Base-by-base conservation (phyloP, 2,329 filamentous ascomycete species). In the Fusarium oxysporum region DNA sequence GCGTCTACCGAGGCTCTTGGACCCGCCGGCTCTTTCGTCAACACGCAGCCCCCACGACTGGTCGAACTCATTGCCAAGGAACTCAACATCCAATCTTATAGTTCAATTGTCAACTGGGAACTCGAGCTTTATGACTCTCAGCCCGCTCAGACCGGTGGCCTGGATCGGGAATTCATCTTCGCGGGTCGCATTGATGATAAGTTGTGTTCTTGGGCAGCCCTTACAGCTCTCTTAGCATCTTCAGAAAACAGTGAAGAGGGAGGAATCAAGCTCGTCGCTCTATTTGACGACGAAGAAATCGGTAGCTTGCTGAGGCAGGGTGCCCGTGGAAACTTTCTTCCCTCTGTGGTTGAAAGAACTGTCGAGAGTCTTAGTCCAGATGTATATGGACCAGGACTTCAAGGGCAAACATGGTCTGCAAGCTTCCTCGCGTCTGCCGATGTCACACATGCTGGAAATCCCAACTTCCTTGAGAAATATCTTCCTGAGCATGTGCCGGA, bases 201-300 rank as follows among this genome's bases (percentile, higher is more conserved):
- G 86, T 91, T 99, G 51, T 98, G 96, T 87, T 97, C 93, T 37
- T 98, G 94, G 91, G 91, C 95, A 12, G 96, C 96, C 12, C 87
- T 98, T 58, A 91, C 95, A 81, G 95, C 91, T 7, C 90, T 99
- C 1, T 86, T 98, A 33, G 90, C 92, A 55, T 90, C 92, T 23
- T 85, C 89, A 17, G 83, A 87, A 43, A 85, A 82, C 74, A 84
- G 88, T 2, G 81, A 85, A 14, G 88, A 92, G 68, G 88, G 91
- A n/a, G 89, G 92, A 60, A 91, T 98, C 82, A 97, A 97, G 83
- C 87, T 98, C 62, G 93, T 96, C 40, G 95, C 92, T n/a, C 91
- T 98, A 77, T 98, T 98, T 79, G 96, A 98, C 80, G 93, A 98
- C 78, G 96, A 99, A 82, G 96, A 99, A 82, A 97, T 99, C 69